A percentile compares a stretch with the other conserved stretches of the same genome.
These are phyloP conservation scores for Cercospora zeae-maydis DNA, from an alignment of 2,329 filamentous ascomycete species.

Conservation along the genomic window DNA sequence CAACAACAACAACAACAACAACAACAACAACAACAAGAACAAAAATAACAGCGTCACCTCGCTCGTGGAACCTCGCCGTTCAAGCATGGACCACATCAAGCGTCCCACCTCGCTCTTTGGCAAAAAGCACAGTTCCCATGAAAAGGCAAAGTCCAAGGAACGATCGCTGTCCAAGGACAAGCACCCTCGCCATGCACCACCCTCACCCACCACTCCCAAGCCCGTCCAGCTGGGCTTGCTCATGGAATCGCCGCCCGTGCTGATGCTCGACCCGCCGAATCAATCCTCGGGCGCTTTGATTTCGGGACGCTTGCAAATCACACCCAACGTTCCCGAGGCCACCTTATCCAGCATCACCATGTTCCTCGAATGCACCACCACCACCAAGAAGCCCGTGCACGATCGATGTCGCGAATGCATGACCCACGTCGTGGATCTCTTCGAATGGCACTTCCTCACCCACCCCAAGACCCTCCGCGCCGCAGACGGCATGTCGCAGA, in stretches of 20 bases:
- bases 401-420: constrained; percentile 75
- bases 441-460: constrained; percentile 73
- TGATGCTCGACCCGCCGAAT: constrained; percentile 73
- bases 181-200: constrained; percentile 21
- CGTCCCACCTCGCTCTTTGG: constrained; percentile 26
- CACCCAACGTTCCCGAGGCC: constrained; percentile 64
- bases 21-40: constrained; percentile 12
- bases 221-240: constrained; percentile 55
- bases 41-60: constrained; percentile 1
- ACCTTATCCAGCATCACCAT: constrained; percentile 69
- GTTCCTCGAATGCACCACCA: constrained; percentile 64
- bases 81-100: constrained; percentile 38
- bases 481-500: constrained; percentile 63
- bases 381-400: constrained; percentile 77
- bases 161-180: constrained; percentile 32
- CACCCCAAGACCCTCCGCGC: constrained; percentile 45
- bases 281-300: constrained; percentile 80
- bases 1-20: constrained; percentile 13
- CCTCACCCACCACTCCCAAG: constrained; percentile 28
- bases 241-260: constrained; percentile 81
- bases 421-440: constrained; percentile 67
- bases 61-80: constrained; percentile 18
- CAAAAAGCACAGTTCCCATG: constrained; percentile 22
- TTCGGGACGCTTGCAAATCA: constrained; percentile 74
- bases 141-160: constrained; percentile 27